Evolutionary conservation across 208 protist genomes (phyloP).

Genomic region (Strigomonas oncopelti): DNA sequence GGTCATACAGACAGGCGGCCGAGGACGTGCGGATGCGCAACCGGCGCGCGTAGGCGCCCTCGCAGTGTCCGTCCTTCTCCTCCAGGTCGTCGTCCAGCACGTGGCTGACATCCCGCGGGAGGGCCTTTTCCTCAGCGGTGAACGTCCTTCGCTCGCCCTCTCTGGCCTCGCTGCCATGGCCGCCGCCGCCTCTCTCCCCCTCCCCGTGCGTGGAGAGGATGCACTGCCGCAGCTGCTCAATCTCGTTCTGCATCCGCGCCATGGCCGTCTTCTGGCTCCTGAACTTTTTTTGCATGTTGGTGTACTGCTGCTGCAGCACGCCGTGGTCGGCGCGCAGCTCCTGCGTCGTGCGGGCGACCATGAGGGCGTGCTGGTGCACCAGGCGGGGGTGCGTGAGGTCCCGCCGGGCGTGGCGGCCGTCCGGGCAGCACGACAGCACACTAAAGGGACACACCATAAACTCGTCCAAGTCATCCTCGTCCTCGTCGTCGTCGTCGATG

Average conservation of each 20-base stretch:
- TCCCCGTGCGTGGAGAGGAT: neutral
- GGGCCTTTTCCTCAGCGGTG: neutral
- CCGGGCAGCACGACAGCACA: conserved; percentile 27
- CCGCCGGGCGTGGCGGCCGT: conserved; percentile 29
- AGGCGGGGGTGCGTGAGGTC: conserved; percentile 18
- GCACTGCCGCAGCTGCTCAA: conserved; percentile 19
- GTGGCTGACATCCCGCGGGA: conserved; percentile 26
- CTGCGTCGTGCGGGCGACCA: conserved; percentile 19
- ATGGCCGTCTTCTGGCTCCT: conserved; percentile 18
- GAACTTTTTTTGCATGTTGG: conserved; percentile 20
- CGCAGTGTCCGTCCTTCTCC: neutral
- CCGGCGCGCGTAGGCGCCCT: conserved; percentile 25
- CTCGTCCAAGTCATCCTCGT: neutral
- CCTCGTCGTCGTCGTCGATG: neutral
- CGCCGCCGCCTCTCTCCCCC: no score
- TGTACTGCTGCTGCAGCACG: conserved; percentile 24
- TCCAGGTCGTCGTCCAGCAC: conserved; percentile 1
- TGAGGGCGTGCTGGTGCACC: conserved; percentile 31
- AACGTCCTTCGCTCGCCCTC: neutral
- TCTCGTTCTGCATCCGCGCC: conserved; percentile 18
- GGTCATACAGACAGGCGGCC: conserved; percentile 15
- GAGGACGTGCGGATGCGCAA: conserved; percentile 28
- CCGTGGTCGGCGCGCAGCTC: conserved; percentile 24
- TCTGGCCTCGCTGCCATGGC: neutral
- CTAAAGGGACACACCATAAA: conserved; percentile 36